These are phyloP conservation scores for Metschnikowia peoriensis DNA, from an alignment of 805 yeast genomes.

Conservation along the genomic window DNA sequence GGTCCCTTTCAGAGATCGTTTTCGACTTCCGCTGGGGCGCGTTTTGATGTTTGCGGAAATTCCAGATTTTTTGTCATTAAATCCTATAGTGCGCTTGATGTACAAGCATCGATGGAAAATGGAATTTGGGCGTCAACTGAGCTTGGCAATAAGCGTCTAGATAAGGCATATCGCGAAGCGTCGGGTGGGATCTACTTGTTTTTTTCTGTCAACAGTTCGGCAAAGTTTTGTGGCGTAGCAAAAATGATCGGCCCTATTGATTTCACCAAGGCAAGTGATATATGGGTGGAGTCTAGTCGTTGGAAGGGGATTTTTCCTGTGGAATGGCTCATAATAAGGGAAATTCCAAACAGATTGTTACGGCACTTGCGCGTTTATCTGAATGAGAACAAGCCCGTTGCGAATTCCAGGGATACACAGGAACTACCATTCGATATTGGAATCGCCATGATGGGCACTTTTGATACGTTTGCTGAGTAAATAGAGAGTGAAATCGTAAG, in stretches of 20 bases:
- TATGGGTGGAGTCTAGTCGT: slow-evolving; percentile 47
- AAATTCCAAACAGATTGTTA: slow-evolving; percentile 48
- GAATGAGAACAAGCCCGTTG: slow-evolving; percentile 51
- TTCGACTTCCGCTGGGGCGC: neutral
- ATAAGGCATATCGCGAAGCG: slow-evolving; percentile 38
- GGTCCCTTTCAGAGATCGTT: slow-evolving; percentile 3
- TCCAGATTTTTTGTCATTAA: slow-evolving; percentile 52
- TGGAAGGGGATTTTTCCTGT: slow-evolving; percentile 56
- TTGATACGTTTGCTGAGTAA: slow-evolving; percentile 18
- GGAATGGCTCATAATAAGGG: slow-evolving; percentile 51
- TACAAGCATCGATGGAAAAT: slow-evolving; percentile 47
- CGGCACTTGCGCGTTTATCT: slow-evolving; percentile 44
- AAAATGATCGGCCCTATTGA: slow-evolving; percentile 45
- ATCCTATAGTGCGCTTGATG: slow-evolving; percentile 48
- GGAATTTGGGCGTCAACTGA: slow-evolving; percentile 61
- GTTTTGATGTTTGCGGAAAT: slow-evolving; percentile 4
- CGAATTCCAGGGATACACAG: slow-evolving; percentile 62
- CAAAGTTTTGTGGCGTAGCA: slow-evolving; percentile 49
- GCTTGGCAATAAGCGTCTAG: slow-evolving; percentile 52
- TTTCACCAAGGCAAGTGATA: slow-evolving; percentile 35
- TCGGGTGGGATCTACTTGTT: slow-evolving; percentile 44
- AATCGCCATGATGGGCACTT: slow-evolving; percentile 44
- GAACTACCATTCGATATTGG: slow-evolving; percentile 52
- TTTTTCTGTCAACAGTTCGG: slow-evolving; percentile 52
- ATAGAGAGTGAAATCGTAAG: neutral